Evolutionary conservation across 768 basidiomycete genomes (phyloP), one percentile per base, ranked within the genome.

Genomic region (Lactarius quietus): DNA sequence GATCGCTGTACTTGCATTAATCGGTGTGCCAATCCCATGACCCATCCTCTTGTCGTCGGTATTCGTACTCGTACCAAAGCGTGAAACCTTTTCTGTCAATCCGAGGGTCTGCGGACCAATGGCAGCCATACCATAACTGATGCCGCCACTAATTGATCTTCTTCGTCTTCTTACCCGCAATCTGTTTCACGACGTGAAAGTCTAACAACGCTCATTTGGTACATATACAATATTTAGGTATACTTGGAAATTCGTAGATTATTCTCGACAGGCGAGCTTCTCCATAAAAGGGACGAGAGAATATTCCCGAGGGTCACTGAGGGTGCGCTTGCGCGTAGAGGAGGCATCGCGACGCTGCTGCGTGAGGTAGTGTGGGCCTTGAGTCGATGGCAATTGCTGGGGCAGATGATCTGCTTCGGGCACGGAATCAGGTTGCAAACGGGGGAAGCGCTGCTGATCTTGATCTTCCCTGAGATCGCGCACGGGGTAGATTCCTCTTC

Each of bases 391-490:
- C 6, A 61, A 64, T 2, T 64, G 67, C 36, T 67, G 69, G 29
- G 68, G 62, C 15, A 71, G 28, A 39, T 63, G 59, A 18, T 55
- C 41, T 7, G 41, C 26, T n/a, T 68, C 69, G 17, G 76, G 66
- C 12, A 54, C 59, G 60, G 80, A 76, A 70, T 82, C 86, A 26
- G 83, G 71, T 29, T 81, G 82, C 10, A 82, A 76, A 60, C 85
- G 87, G 61, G 80, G 75, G 75, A 82, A 82, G 48, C 81, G 81
- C 71, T 82, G 82, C 68, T 82, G 81, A 55, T 78, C 78, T 68
- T 82, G 81, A 55, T 78, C 78, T 38, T 83, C 83, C 62, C 83
- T 81, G 59, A 78, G 73, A 65, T 84, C 82, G 51, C 77, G 76
- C 56, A 76, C 69, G 52, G 79, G 67, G 70, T 85, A 84, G 72